Percentiles rank a stretch among this genome's conserved stretches.
These are phyloP conservation scores for Pseudocercospora fuligena DNA, from an alignment of 2,329 filamentous ascomycete species.

Conservation along the genomic window DNA sequence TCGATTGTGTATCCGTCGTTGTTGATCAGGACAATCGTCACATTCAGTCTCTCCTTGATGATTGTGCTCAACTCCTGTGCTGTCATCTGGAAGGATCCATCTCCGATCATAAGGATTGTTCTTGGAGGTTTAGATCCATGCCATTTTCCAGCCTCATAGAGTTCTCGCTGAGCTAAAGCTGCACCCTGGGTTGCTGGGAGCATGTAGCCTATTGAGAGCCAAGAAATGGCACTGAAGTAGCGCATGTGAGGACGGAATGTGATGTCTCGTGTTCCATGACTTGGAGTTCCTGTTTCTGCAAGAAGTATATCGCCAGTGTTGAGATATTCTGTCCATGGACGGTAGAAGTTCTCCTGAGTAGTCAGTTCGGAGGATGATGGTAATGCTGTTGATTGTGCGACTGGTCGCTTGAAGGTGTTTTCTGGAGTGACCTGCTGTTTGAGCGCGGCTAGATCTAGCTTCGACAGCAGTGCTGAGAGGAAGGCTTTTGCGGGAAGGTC, in stretches of 20 bases:
- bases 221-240: conserved; percentile 78
- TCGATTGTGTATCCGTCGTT: conserved; percentile 56
- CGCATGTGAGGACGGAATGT: conserved; percentile 75
- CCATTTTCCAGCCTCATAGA: conserved; percentile 34
- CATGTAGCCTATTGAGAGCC: conserved; percentile 70
- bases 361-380: conserved; percentile 1
- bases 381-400: conserved; percentile 4
- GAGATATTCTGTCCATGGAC: conserved; percentile 10
- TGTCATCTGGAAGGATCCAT: conserved; percentile 52
- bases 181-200: conserved; percentile 69
- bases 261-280: conserved; percentile 87
- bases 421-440: background rate
- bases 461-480: conserved; percentile 12
- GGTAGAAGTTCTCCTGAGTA: conserved; percentile 10
- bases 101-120: conserved; percentile 54
- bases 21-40: conserved; percentile 50
- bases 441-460: conserved; percentile 14
- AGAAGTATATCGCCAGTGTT: conserved; percentile 71
- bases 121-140: conserved; percentile 42
- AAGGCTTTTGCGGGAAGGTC: conserved; percentile 22
- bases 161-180: conserved; percentile 75
- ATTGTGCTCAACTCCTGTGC: conserved; percentile 70
- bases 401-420: background rate
- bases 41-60: conserved; percentile 49
- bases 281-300: conserved; percentile 85